Base-by-base conservation (phyloP, 2,329 filamentous ascomycete species). In the Cladobotryum mycophilum region DNA sequence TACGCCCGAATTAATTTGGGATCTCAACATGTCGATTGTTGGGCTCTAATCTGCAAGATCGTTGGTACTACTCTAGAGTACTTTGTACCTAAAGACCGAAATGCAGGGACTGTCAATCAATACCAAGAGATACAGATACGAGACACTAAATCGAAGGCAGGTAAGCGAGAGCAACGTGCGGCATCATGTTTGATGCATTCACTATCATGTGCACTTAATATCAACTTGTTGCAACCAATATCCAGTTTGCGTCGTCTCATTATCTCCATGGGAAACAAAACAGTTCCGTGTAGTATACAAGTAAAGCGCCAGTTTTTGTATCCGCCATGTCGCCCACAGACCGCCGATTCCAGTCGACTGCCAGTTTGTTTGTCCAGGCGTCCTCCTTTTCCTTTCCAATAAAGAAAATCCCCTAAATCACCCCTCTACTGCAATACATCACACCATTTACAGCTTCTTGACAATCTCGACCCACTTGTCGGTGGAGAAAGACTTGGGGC, bases 401-500 rank as follows among this genome's bases (percentile, higher is more conserved):
- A 30, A 30, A 41, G 38, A 20, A 13, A 17, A 13, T 20, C 11
- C 11, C 12, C 20, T 45, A 35, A 44, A 22, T n/a, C 18, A 44
- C 20, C 41, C 41, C 41, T 30, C 9, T 25, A 14, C 25, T 30
- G 25, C 25, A 30, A 30, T 25, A 14, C 5, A 30, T 44, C 25
- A 17, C 41, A 22, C 41, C 41, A 60, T 70, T 88, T 89, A 97
- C 75, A 96, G 80, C 79, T 90, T 90, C 68, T 91, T 90, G 71
- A 83, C 85, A 63, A 97, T 84, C 84, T 97, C 92, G 73, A 89
- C 84, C 81, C 90, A 97, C 71, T 92, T 92, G 69, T 91, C 89
- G 55, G 93, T 99, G 71, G 88, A 95, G 88, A 96, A 99, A 57
- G 86, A 92, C 88, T 99, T 99, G 75, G 93, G 93, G 61, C 93